Percentiles rank a stretch among this genome's conserved stretches.
Evolutionary conservation across 176 grass and related monocot species (phyloP).

Genomic region (Panicum miliaceum): DNA sequence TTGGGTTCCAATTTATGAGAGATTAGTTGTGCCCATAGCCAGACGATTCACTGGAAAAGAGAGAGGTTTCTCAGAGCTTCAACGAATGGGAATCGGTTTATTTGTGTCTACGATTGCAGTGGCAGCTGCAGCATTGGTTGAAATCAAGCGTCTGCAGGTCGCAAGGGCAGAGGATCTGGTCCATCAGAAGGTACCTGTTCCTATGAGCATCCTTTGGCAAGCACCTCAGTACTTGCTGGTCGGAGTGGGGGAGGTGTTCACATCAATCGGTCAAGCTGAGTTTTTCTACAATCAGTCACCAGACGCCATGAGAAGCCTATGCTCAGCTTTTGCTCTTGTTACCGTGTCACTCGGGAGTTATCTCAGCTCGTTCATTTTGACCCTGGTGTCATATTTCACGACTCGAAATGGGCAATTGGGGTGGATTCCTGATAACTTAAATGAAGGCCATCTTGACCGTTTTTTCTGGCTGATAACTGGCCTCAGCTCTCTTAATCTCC

Average conservation of each 20-base stretch:
- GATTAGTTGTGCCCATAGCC: slow-evolving; percentile 67
- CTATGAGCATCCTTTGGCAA: slow-evolving; percentile 89
- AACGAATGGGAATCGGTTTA: slow-evolving; percentile 74
- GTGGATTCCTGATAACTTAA: slow-evolving; percentile 94
- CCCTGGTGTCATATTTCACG: slow-evolving; percentile 58
- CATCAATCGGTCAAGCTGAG: slow-evolving; percentile 68
- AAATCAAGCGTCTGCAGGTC: slow-evolving; percentile 75
- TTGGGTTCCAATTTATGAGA: slow-evolving; percentile 77
- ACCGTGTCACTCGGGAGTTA: slow-evolving; percentile 80
- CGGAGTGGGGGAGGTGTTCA: slow-evolving; percentile 75
- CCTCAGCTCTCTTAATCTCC: slow-evolving; percentile 65
- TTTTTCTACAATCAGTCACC: slow-evolving; percentile 91
- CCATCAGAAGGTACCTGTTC: slow-evolving; percentile 59
- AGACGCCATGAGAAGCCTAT: slow-evolving; percentile 83
- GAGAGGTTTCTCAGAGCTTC: slow-evolving; percentile 83
- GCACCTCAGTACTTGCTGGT: slow-evolving; percentile 78
- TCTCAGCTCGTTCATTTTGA: slow-evolving; percentile 77
- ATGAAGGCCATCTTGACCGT: slow-evolving; percentile 86
- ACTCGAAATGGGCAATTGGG: slow-evolving; percentile 45
- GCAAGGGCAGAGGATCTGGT: slow-evolving; percentile 56
- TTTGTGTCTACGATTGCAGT: slow-evolving; percentile 73
- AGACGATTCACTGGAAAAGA: slow-evolving; percentile 74
- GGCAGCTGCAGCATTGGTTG: slow-evolving; percentile 63
- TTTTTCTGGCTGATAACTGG: slow-evolving; percentile 83
- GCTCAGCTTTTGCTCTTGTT: slow-evolving; percentile 69